phyloP scores from a whole-genome alignment of 345 rosid species.

The Conringia planisiliqua region DNA sequence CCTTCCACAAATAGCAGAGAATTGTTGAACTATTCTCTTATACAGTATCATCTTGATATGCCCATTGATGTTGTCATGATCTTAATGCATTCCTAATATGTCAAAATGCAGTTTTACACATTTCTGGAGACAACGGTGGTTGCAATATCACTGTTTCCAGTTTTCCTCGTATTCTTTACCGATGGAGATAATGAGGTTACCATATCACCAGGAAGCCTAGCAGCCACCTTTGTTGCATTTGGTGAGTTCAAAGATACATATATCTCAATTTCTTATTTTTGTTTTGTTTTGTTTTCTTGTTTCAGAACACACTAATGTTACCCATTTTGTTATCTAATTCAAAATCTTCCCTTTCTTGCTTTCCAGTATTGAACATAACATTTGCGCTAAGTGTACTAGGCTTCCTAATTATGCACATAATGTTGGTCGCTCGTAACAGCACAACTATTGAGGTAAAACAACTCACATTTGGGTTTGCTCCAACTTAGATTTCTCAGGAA shows the following conservation, averaged over 20 bases:
- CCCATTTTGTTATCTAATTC: not conserved
- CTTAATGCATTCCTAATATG: not conserved
- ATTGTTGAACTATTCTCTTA: not conserved
- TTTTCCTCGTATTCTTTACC: constrained; percentile 63
- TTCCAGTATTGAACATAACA: constrained; percentile 71
- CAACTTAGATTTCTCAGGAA: not conserved
- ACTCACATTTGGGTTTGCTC: constrained; percentile 6
- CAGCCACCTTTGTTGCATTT: constrained; percentile 69
- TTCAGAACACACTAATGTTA: not conserved
- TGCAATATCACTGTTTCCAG: constrained; percentile 55
- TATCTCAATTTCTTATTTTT: not conserved
- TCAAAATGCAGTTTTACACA: constrained; percentile 72
- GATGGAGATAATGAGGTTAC: constrained; percentile 57
- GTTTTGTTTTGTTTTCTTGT: not conserved
- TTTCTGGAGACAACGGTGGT: constrained; percentile 78
- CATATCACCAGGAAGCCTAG: constrained; percentile 63
- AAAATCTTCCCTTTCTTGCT: not conserved
- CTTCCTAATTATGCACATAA: constrained; percentile 71
- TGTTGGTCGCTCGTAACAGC: constrained; percentile 58
- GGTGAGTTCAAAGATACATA: constrained; percentile 39
- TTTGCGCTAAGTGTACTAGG: constrained; percentile 78
- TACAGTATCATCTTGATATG: not conserved
- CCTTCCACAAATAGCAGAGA: not conserved
- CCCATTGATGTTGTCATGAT: not conserved
- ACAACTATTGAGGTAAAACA: constrained; percentile 77